Conservation (phyloP, 2,329 filamentous ascomycete genomes). For the Colletotrichum incanum region DNA sequence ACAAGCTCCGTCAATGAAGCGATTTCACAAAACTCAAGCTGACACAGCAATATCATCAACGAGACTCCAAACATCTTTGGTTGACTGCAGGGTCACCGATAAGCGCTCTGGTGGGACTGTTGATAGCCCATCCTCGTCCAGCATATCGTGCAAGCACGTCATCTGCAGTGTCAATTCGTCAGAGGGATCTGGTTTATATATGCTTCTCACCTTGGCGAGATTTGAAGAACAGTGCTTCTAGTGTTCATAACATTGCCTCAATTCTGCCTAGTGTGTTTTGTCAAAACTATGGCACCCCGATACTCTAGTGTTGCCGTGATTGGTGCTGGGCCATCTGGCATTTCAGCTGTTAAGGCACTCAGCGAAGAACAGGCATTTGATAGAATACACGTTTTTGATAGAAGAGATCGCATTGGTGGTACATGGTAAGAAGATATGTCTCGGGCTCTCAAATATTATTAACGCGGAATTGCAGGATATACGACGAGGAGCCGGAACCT, state of each 20-base stretch:
- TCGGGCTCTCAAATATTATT: constrained; percentile 52
- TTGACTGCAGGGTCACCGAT: neutral
- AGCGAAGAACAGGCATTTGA: constrained; percentile 71
- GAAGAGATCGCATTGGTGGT: constrained; percentile 68
- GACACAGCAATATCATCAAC: too few species aligned
- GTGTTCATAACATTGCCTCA: neutral
- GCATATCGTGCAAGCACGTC: constrained; percentile 13
- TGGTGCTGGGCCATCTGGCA: constrained; percentile 70
- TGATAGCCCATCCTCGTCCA: neutral
- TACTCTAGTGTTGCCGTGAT: constrained; percentile 65
- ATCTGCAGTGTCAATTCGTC: constrained; percentile 17
- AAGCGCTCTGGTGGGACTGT: neutral
- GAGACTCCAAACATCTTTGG: neutral
- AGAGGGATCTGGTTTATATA: neutral
- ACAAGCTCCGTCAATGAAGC: neutral
- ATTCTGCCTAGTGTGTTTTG: too few species aligned
- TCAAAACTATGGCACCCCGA: constrained; percentile 18
- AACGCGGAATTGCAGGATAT: constrained; percentile 63
- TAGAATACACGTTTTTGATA: constrained; percentile 70
- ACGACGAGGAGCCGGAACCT: constrained; percentile 60
- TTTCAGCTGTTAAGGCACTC: constrained; percentile 71
- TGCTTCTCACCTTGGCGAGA: neutral
- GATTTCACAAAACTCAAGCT: neutral
- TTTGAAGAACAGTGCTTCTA: too few species aligned
- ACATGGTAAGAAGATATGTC: constrained; percentile 62